phyloP scores from a whole-genome alignment of 345 rosid genomes.

The Brassica nigra region DNA sequence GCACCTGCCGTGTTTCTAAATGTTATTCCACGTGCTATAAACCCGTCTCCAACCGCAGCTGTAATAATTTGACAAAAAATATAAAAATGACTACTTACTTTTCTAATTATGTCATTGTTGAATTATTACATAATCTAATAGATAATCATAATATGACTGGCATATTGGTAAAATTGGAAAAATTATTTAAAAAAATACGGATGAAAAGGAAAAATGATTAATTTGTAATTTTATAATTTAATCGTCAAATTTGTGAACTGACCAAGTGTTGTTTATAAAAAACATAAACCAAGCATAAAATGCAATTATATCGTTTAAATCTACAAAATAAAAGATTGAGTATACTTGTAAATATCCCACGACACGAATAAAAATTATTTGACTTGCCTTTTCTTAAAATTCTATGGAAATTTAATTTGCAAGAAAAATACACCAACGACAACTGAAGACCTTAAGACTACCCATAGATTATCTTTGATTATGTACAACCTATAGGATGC shows the following conservation, averaged over 20 bases:
- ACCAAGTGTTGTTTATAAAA: neutral
- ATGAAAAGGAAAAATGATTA: neutral
- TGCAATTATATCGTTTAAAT: neutral
- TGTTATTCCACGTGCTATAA: slow-evolving; percentile 62
- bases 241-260: neutral
- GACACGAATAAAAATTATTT: neutral
- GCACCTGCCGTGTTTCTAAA: slow-evolving; percentile 75
- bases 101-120: no score
- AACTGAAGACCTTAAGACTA: neutral
- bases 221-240: neutral
- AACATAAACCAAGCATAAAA: neutral
- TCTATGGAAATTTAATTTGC: neutral
- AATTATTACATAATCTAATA: neutral
- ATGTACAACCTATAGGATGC: neutral
- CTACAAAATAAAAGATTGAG: slow-evolving; percentile 2
- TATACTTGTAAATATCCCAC: neutral
- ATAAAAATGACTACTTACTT: neutral
- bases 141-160: neutral
- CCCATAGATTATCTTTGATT: no score
- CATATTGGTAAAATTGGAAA: neutral
- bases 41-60: slow-evolving; percentile 66
- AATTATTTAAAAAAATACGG: neutral
- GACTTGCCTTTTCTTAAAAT: neutral
- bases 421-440: neutral
- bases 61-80: slow-evolving; percentile 21